Evolutionary conservation across 257 asterid species (phyloP).

Genomic region (Anisodus acutangulus): DNA sequence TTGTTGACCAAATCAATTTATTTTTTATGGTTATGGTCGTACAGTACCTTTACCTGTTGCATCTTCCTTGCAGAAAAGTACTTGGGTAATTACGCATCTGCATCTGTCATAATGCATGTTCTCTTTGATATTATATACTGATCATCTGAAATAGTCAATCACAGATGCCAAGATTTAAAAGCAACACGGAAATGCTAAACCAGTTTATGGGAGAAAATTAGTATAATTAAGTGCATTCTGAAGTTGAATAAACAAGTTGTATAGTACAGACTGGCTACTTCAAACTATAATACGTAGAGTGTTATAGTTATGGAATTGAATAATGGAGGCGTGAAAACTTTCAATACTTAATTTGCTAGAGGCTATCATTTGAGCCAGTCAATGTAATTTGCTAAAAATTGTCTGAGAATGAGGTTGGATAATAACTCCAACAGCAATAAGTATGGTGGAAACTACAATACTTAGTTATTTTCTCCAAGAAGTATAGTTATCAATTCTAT

Average conservation of each 20-base stretch:
- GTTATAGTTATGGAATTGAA: background rate
- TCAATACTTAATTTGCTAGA: too few relatives aligned
- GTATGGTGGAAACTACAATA: background rate
- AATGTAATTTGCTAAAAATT: background rate
- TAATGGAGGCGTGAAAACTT: background rate
- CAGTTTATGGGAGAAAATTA: background rate
- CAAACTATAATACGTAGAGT: background rate
- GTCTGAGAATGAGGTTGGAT: background rate
- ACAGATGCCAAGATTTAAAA: background rate
- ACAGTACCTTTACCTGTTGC: background rate
- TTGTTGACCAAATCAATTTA: conserved; percentile 7
- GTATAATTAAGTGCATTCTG: background rate
- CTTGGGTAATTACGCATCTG: background rate
- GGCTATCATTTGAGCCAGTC: background rate
- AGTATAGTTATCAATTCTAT: background rate
- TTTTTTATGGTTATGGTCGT: background rate
- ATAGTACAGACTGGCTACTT: background rate
- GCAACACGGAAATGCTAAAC: background rate
- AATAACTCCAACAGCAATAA: background rate
- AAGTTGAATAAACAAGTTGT: conserved; percentile 12
- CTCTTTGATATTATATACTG: background rate
- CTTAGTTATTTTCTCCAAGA: background rate
- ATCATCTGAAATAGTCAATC: background rate
- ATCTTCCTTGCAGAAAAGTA: background rate
- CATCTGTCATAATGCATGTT: conserved; percentile 6